phyloP scores from a whole-genome alignment of 495 filamentous ascomycete genomes.

The Oidiodendron maius region DNA sequence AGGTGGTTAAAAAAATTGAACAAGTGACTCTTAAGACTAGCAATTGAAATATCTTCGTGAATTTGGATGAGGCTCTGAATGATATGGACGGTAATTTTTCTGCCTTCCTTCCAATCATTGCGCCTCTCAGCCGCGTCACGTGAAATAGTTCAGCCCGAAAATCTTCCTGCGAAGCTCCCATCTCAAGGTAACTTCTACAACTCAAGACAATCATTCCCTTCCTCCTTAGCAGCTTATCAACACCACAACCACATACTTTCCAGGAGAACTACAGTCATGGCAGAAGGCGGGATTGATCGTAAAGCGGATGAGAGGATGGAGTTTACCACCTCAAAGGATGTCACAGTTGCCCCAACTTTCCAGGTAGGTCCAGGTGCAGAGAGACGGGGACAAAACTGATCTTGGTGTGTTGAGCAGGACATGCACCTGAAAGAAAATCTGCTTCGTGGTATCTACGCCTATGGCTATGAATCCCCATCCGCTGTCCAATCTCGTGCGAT shows the following conservation, averaged over 20 bases:
- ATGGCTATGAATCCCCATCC: conserved; percentile 95
- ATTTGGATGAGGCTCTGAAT: no score
- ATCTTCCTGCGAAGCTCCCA: no score
- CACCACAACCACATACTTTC: conserved; percentile 1
- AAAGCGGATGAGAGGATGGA: conserved; percentile 95
- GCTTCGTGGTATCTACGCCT: conserved; percentile 95
- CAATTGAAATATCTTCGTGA: no score
- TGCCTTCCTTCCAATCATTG: no score
- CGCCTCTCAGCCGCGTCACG: no score
- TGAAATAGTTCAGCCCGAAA: no score
- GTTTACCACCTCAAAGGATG: conserved; percentile 96
- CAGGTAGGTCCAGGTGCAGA: conserved; percentile 28
- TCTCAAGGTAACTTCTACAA: background rate
- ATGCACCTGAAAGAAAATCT: conserved; percentile 92
- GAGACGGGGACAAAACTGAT: no score
- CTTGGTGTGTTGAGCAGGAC: no score
- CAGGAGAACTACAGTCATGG: conserved; percentile 50
- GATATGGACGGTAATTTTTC: no score
- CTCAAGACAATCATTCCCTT: background rate
- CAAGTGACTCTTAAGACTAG: no score
- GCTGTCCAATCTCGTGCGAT: conserved; percentile 97
- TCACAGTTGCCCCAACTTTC: conserved; percentile 54
- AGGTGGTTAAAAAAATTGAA: no score
- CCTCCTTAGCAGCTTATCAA: background rate
- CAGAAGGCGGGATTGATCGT: conserved; percentile 82